These are phyloP conservation scores for Hypoxylon sp. DNA, from an alignment of 2,329 filamentous ascomycete species.

Conservation along the genomic window DNA sequence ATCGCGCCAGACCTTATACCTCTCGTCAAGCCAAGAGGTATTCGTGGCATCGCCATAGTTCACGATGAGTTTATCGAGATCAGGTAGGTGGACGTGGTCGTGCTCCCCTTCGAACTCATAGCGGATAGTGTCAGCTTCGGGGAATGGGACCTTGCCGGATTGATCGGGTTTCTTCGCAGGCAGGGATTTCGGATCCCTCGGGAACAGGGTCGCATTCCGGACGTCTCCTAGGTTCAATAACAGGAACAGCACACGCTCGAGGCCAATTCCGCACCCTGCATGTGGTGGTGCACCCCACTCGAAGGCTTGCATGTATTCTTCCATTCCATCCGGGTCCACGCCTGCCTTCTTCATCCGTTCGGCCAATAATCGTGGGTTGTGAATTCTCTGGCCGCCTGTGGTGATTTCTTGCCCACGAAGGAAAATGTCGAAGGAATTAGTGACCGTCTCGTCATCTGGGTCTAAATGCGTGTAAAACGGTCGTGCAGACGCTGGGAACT, in stretches of 20 bases:
- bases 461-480: constrained; percentile 95
- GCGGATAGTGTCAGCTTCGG: constrained; percentile 85
- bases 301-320: constrained; percentile 91
- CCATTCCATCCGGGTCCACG: constrained; percentile 85
- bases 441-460: constrained; percentile 66
- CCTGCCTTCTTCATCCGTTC: constrained; percentile 82
- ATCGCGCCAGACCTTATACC: constrained; percentile 91
- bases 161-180: constrained; percentile 70
- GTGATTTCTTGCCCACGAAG: constrained; percentile 93
- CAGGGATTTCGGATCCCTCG: constrained; percentile 89
- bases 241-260: constrained; percentile 90
- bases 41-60: constrained; percentile 97
- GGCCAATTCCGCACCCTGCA: constrained; percentile 88
- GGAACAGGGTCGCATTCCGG: constrained; percentile 87
- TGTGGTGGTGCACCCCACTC: constrained; percentile 91
- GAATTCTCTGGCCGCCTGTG: constrained; percentile 93
- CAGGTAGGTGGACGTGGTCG: constrained; percentile 73
- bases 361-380: constrained; percentile 81
- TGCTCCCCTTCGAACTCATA: constrained; percentile 64
- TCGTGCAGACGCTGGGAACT: constrained; percentile 86
- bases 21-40: constrained; percentile 92
- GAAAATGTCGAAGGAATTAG: constrained; percentile 97
- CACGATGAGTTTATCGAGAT: constrained; percentile 88
- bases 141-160: constrained; percentile 76
- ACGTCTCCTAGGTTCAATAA: constrained; percentile 91